Base-by-base conservation (phyloP, 768 basidiomycete species). In the Panellus pusillus region DNA sequence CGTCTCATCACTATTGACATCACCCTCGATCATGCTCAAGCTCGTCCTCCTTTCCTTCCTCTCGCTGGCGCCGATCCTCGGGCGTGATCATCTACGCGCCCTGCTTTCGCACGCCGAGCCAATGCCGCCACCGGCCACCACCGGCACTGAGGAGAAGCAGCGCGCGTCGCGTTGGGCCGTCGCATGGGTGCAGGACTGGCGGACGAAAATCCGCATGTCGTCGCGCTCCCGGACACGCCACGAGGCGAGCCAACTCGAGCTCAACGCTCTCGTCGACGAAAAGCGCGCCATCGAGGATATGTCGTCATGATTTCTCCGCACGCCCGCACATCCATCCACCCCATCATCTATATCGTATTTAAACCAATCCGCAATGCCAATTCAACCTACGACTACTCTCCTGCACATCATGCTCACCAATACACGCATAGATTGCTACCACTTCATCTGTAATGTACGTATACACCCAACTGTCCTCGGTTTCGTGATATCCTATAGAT, bases 11-110 rank as follows among this genome's bases (percentile, higher is more conserved):
- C 71, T 98, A n/a, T 72, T 98, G 17, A 75, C 88, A 37, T 90
- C 91, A 11, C 94, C 93, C 2, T 79, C 83, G 48, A 87, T 96
- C 63, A 79, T 97, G 56, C 61, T 84, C 62, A 96, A 96, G 68
- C 84, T 98, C 55, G 79, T 87, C 19, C 80, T 91, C 58, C 74
- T 98, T 9, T 90, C 92, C 18, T 79, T 88, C 64, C 70, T 98
- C 55, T 93, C 92, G 40, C 79, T 96, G 11, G 86, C 93, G 13
- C 94, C 94, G 13, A 91, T 96, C 47, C 74, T 96, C 5, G 87
- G 85, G 18, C 82, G 89, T 24, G 83, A 86, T 49, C 75, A 78
- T 52, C 73, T 92, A 7, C 81, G 83, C 37, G 68, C 75, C 18
- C 73, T 90, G 68, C 76, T 91, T 46, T 67, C 74, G 11, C 66